Evolutionary conservation across 345 rosid species (phyloP).

Genomic region (Boechera stricta): DNA sequence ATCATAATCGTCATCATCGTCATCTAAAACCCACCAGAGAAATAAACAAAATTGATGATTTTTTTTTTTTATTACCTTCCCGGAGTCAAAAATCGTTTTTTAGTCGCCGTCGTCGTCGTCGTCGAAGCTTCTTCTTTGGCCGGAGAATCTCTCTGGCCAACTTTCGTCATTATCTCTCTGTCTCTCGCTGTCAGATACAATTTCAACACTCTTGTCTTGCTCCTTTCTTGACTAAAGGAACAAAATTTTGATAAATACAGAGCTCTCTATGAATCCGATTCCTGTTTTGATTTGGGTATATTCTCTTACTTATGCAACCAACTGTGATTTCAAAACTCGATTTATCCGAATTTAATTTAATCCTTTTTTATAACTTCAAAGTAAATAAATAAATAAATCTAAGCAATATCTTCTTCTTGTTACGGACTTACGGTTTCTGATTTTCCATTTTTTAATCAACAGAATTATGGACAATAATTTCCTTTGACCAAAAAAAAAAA

Average conservation of each 20-base stretch:
- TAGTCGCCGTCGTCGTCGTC: neutral
- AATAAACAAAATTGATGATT: neutral
- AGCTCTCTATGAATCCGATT: constrained; percentile 12
- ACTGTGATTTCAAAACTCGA: neutral
- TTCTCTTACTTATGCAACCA: constrained; percentile 13
- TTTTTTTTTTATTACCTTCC: constrained; percentile 47
- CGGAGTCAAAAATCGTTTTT: constrained; percentile 53
- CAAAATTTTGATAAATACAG: neutral
- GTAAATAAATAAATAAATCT: neutral
- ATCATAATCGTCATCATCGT: constrained; percentile 12
- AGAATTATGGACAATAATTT: neutral
- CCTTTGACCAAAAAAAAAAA: neutral
- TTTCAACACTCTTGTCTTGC: constrained; percentile 10
- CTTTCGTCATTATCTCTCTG: constrained; percentile 34
- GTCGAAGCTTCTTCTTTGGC: constrained; percentile 13
- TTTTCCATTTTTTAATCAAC: neutral
- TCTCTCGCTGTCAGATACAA: neutral
- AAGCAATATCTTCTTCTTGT: constrained; percentile 12
- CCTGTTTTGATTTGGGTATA: constrained; percentile 32
- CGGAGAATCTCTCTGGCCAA: constrained; percentile 43
- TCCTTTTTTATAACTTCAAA: neutral
- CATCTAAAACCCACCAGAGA: neutral
- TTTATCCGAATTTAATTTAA: constrained; percentile 4
- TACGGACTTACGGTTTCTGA: constrained; percentile 3
- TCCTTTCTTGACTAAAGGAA: neutral